Base-by-base conservation (phyloP, 176 grass and related monocot genomes). In the Lolium multiflorum region DNA sequence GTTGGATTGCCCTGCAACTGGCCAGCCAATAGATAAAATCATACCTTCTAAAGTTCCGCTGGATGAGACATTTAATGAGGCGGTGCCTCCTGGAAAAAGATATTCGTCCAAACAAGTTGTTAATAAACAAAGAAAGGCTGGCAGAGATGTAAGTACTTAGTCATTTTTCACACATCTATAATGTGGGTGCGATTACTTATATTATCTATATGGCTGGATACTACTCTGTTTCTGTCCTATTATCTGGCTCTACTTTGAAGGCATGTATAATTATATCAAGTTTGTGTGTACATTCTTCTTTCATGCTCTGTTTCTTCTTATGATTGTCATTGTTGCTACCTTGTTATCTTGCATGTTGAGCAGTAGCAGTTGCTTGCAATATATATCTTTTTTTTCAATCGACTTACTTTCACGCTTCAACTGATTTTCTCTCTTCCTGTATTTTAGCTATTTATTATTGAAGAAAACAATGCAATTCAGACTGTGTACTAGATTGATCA, bases 21-120 rank as follows among this genome's bases (percentile, higher is more conserved):
- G 94, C 22, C 68, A 87, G 63, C 89, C 89, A 77, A 97, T 97
- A 82, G 80, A 81, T 51, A 89, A 90, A 81, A 81, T 93, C 50
- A 93, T 96, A 76, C 94, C 94, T 41, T 96, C 94, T 49, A 96
- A 96, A 91, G 94, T 93, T 70, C 94, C 94, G 76, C 85, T 96
- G 26, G 94, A 96, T 22, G 94, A 96, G 48, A 91, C 87, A 58
- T 96, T 86, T 73, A 96, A 96, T 68, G 94, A 96, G 2, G 71
- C 61, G 5, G 79, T 96, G 24, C 52, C 67, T 47, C 89, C 94
- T 82, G 91, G 94, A 57, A 96, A 93, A 91, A 89, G 94, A 93
- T 93, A 96, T 79, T 96, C 94, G 72, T 91, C 87, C 44, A 93
- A 87, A 81, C 91, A 96, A 93, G 78, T 93, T 11, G 84, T 93